These are phyloP conservation scores for Claviceps quebecensis DNA, from an alignment of 2,329 filamentous ascomycete genomes.

Conservation along the genomic window DNA sequence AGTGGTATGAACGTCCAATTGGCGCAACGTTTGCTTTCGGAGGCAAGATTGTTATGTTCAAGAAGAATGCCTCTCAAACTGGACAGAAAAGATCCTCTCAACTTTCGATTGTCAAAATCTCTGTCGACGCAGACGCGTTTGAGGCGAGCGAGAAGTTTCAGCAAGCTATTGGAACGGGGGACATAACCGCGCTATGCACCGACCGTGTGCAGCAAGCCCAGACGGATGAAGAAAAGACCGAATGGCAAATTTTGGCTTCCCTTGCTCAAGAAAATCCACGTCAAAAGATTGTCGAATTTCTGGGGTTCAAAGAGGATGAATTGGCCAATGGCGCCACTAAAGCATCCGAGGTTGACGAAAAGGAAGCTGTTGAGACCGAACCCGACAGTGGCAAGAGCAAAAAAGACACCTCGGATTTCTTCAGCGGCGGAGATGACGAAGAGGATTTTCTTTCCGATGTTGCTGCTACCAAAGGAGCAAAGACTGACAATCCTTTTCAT, in stretches of 20 bases:
- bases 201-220: conserved; percentile 60
- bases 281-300: conserved; percentile 71
- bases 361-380: conserved; percentile 16
- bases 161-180: conserved; percentile 60
- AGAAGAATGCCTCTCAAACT: conserved; percentile 39
- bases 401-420: conserved; percentile 64
- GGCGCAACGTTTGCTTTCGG: conserved; percentile 92
- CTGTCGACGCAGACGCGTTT: conserved; percentile 75
- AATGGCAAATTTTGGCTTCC: conserved; percentile 91
- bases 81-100: conserved; percentile 59
- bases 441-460: conserved; percentile 82
- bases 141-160: conserved; percentile 78
- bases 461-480: conserved; percentile 76
- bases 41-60: conserved; percentile 74
- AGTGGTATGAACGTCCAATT: conserved; percentile 75
- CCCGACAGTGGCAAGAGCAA: conserved; percentile 28
- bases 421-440: conserved; percentile 48
- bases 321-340: conserved; percentile 33
- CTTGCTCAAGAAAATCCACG: conserved; percentile 75
- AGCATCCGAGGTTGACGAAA: conserved; percentile 12
- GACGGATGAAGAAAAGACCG: conserved; percentile 83
- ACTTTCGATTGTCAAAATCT: conserved; percentile 74
- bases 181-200: conserved; percentile 68
- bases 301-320: conserved; percentile 66
- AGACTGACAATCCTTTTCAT: conserved; percentile 88